Evolutionary conservation across 352 stramenopile genomes (phyloP).

Genomic region (Globisporangium nunn): DNA sequence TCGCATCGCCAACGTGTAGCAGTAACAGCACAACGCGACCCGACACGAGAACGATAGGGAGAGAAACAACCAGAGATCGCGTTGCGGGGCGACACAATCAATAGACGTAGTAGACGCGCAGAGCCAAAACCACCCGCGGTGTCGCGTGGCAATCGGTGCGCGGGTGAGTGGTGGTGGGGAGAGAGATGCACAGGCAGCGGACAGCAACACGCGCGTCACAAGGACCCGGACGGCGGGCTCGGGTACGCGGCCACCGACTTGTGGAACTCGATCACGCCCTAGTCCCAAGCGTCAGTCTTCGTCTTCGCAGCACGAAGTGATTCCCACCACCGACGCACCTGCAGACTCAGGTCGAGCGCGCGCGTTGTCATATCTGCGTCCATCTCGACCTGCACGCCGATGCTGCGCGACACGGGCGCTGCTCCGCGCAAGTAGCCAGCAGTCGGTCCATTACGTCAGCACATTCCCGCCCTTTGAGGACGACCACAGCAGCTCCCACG

Average conservation of each 20-base stretch:
- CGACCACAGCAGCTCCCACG: neutral
- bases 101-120: slow-evolving; percentile 1
- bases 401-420: slow-evolving; percentile 56
- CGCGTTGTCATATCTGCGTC: slow-evolving; percentile 80
- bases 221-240: slow-evolving; percentile 27
- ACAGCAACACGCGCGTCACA: neutral
- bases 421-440: neutral
- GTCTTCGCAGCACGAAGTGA: too few species aligned
- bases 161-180: neutral
- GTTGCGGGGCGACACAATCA: neutral
- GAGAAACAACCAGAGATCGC: neutral
- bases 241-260: slow-evolving; percentile 42
- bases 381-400: slow-evolving; percentile 72
- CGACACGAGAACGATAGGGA: neutral
- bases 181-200: neutral
- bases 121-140: neutral
- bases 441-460: too few species aligned
- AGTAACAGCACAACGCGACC: neutral
- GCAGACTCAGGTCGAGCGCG: slow-evolving; percentile 61
- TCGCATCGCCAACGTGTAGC: slow-evolving; percentile 49
- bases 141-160: too few species aligned
- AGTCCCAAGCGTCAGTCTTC: neutral
- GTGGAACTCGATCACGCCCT: slow-evolving; percentile 73
- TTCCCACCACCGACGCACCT: slow-evolving; percentile 23
- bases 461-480: too few species aligned